Base-by-base conservation (phyloP, 78 protist genomes). In the Cavenderia fasciculata region DNA sequence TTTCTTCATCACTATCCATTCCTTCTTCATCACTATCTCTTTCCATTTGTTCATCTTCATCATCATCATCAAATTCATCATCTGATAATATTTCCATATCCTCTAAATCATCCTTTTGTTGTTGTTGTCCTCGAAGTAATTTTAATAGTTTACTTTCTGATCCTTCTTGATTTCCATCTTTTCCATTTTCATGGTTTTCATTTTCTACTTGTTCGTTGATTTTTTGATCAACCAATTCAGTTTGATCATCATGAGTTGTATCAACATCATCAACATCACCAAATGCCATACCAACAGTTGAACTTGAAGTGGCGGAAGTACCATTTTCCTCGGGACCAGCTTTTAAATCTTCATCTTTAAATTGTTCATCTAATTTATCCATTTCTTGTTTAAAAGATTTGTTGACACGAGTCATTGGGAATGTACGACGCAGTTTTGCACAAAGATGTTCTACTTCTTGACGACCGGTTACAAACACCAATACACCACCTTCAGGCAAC, bases 381-480 rank as follows among this genome's bases (percentile, higher is more conserved):
- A 62, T 70, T 40, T 21, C 54, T 6, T 43, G 52, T 52, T 85
- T 61, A 51, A 85, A 74, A 19, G 76, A 70, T 29, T 56, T 16
- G 23, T 85, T 74, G 16, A 85, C 41, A 1, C 34, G 10, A 19
- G 29, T 62, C 41, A 79, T 49, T 49, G 88, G 88, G 23, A 38
- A 95, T 11, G 59, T 3, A 33, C 94, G 56, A 27, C 93, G 57
- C 33, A 98, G 86, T 44, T 63, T 31, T 10, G 61, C 46, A 56
- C 87, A 44, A 19, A 96, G 40, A 8, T 25, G 19, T 21, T 92
- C 94, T 69, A 99, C 91, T 68, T 98, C 99, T 51, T 52, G 65
- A 56, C 92, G 94, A 16, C 99, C 99, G 1, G 99, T 96, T 38
- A 98, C 74, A 61, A 99, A 98, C 10, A 99, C 93, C 11, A 99